Evolutionary conservation across 164 flowering plant species (phyloP), one percentile per base, ranked within the genome.

Genomic region (Aristolochia fimbriata): DNA sequence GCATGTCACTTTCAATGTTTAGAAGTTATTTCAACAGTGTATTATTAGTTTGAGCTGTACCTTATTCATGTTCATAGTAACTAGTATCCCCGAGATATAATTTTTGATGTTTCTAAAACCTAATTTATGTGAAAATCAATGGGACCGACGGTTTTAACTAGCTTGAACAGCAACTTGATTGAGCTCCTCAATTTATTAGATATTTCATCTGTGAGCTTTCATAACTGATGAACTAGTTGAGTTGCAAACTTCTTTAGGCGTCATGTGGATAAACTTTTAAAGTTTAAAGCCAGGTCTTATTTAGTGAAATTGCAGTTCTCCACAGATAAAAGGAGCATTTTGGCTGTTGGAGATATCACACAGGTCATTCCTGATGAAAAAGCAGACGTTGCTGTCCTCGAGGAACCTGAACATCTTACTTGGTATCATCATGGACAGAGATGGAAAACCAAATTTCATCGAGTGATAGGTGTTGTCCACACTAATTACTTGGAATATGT

Each of bases 351-450:
- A 20, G 99, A 94, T 73, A 94, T 90, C 52, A 82, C 96, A 7
- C 83, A 80, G 66, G 48, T 80, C 55, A 81, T 94, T 37, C 80
- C 92, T 24, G 90, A 94, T 72, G 90, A 86, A 51, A 87, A 82
- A 63, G 94, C 91, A 45, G 99, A 94, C 73, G 65, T 94, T 71
- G 97, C 96, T 17, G 84, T 94, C 64, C 91, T 91, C 47, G 99
- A 94, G 77, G 99, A 94, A 80, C 99, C 99, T 37, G 97, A 94
- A 75, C 98, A 93, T 75, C 89, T 94, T 52, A 94, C 99, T n/a
- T 94, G 99, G 99, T 94, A 71, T 73, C 99, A 94, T 81, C 99
- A 91, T 64, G 99, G 99, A 45, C 83, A 76, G 75, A 78, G 88
- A 77, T 94, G 97, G 99, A 94, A 90, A 72, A 74, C 68, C 53